Percentiles rank a stretch among this genome's conserved stretches.
Evolutionary conservation across 164 flowering plant genomes (phyloP).

Genomic region (Kingdonia uniflora): DNA sequence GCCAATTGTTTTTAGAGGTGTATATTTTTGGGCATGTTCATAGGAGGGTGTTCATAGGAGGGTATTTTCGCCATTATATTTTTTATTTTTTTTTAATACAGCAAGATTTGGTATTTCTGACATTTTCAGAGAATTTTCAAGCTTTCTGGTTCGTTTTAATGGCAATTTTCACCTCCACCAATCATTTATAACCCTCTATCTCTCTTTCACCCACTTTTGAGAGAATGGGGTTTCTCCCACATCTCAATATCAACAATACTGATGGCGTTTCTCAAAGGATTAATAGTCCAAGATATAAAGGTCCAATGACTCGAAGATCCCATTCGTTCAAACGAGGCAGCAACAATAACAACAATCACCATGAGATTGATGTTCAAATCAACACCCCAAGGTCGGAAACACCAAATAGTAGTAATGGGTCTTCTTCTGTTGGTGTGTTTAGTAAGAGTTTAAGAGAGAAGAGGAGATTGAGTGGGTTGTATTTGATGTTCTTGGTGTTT

Average conservation of each 20-base stretch:
- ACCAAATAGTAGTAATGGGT: slow-evolving; percentile 14
- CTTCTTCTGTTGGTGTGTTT: slow-evolving; percentile 5
- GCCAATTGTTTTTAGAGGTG: too few relatives aligned
- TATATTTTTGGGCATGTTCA: too few relatives aligned
- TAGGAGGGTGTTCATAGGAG: too few relatives aligned
- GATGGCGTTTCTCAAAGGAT: slow-evolving; percentile 48
- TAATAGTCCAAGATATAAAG: slow-evolving; percentile 81
- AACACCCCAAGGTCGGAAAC: slow-evolving; percentile 64
- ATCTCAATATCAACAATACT: slow-evolving; percentile 11
- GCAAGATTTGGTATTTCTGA: too few relatives aligned
- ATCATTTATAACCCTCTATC: background rate
- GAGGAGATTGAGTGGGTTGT: slow-evolving; percentile 47
- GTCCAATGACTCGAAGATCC: slow-evolving; percentile 74
- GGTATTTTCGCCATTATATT: too few relatives aligned
- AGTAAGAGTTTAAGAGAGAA: slow-evolving; percentile 32
- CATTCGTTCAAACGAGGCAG: slow-evolving; percentile 75
- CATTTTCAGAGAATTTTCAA: too few relatives aligned
- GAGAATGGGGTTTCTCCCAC: slow-evolving; percentile 26
- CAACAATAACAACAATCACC: slow-evolving; percentile 22
- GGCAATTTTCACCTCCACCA: background rate
- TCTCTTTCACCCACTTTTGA: background rate
- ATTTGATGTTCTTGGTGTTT: slow-evolving; percentile 76
- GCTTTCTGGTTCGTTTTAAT: too few relatives aligned
- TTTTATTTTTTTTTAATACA: too few relatives aligned
- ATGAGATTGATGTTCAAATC: slow-evolving; percentile 60